These are phyloP conservation scores for Venturia nashicola DNA, from an alignment of 2,329 filamentous ascomycete genomes.

Conservation along the genomic window DNA sequence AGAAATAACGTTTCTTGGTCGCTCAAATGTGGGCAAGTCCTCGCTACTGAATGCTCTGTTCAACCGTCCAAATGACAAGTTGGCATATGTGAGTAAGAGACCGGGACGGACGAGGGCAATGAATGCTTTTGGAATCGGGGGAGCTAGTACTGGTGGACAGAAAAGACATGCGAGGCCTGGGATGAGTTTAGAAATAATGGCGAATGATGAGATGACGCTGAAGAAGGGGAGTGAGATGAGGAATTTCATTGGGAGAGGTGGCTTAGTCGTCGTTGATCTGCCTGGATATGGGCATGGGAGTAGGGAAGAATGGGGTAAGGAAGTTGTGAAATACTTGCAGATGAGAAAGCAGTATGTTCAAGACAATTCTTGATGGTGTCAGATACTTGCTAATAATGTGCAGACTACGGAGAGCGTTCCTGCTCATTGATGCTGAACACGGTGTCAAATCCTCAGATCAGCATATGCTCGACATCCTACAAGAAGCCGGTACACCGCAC, in stretches of 20 bases:
- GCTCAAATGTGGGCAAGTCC: slow-evolving; percentile 60
- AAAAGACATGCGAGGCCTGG: slow-evolving; percentile 12
- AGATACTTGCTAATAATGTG: slow-evolving; percentile 1
- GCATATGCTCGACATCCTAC: slow-evolving; percentile 43
- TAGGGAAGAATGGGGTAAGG: slow-evolving; percentile 47
- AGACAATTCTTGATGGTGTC: background rate
- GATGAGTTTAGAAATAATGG: slow-evolving; percentile 7
- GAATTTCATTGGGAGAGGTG: slow-evolving; percentile 26
- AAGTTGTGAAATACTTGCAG: slow-evolving; percentile 57
- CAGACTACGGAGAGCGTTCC: slow-evolving; percentile 48
- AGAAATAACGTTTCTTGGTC: slow-evolving; percentile 55
- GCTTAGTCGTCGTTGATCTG: slow-evolving; percentile 54
- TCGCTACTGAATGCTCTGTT: slow-evolving; percentile 54
- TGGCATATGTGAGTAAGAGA: slow-evolving; percentile 45
- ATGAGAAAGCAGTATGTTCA: slow-evolving; percentile 43
- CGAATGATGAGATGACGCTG: slow-evolving; percentile 10
- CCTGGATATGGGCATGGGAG: slow-evolving; percentile 58
- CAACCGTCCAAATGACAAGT: slow-evolving; percentile 23
- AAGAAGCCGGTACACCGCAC: slow-evolving; percentile 44
- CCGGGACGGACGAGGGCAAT: slow-evolving; percentile 52
- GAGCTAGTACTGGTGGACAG: slow-evolving; percentile 16
- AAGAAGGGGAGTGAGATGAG: slow-evolving; percentile 19
- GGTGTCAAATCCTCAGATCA: slow-evolving; percentile 51
- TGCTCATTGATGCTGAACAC: slow-evolving; percentile 52
- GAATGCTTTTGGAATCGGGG: slow-evolving; percentile 52